A percentile compares a stretch with the other conserved stretches of the same genome.
These are phyloP conservation scores for Candida vartiovaarae DNA, from an alignment of 805 yeast genomes.

Conservation along the genomic window DNA sequence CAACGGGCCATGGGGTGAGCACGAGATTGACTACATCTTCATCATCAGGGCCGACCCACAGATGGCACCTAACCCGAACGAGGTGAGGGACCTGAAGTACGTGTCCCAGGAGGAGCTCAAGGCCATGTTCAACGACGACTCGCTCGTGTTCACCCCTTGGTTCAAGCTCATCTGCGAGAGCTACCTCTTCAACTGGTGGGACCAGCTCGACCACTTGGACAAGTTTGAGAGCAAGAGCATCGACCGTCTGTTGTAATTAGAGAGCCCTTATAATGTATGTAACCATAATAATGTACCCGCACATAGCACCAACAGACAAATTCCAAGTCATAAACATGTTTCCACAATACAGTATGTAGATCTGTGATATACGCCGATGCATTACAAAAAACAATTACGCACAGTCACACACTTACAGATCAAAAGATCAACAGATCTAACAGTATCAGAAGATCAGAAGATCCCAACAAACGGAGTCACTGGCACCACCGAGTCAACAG, in stretches of 20 bases:
- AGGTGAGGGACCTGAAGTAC: constrained; percentile 74
- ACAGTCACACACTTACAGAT: no score
- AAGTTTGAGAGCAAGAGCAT: constrained; percentile 35
- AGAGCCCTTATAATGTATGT: no score
- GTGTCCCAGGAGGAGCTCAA: constrained; percentile 64
- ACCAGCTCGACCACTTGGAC: constrained; percentile 51
- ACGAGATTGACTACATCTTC: constrained; percentile 92
- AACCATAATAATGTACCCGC: no score
- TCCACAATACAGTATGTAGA: background rate
- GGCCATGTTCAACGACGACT: constrained; percentile 63
- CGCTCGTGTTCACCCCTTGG: constrained; percentile 93
- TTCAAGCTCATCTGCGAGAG: constrained; percentile 91
- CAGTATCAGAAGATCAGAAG: no score
- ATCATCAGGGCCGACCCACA: constrained; percentile 54
- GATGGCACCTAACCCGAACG: constrained; percentile 63
- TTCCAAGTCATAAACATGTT: no score
- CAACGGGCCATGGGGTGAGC: constrained; percentile 91
- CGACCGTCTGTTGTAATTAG: constrained; percentile 18
- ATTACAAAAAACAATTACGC: no score
- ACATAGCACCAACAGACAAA: no score
- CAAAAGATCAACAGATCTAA: no score
- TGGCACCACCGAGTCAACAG: no score
- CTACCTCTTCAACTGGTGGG: constrained; percentile 94
- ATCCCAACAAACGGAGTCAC: no score
- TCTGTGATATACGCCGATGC: background rate